A percentile compares a stretch with the other conserved stretches of the same genome.
Conservation (phyloP, 2,329 filamentous ascomycete species). For the Samsoniella hepiali region DNA sequence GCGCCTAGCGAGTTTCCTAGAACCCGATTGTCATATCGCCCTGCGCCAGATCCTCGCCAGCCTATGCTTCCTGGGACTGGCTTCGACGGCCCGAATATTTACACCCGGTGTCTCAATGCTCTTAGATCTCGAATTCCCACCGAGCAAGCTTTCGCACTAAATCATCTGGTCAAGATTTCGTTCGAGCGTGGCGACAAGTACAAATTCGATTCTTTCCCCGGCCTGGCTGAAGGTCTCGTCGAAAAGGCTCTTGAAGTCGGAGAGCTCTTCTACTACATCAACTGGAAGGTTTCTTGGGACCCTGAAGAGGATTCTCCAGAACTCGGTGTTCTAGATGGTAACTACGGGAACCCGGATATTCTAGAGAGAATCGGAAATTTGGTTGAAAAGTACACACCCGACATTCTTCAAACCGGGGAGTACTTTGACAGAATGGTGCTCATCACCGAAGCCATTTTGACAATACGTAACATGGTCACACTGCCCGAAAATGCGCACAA, state of each 20-base stretch:
- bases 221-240: slow-evolving; percentile 82
- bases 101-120: slow-evolving; percentile 80
- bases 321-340: slow-evolving; percentile 42
- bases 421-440: slow-evolving; percentile 70
- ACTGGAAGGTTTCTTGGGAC: slow-evolving; percentile 75
- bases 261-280: slow-evolving; percentile 74
- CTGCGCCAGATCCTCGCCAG: slow-evolving; percentile 35
- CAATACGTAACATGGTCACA: slow-evolving; percentile 95
- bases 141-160: slow-evolving; percentile 89
- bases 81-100: slow-evolving; percentile 82
- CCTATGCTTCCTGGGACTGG: slow-evolving; percentile 59
- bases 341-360: slow-evolving; percentile 49
- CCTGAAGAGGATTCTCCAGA: slow-evolving; percentile 51
- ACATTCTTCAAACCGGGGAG: slow-evolving; percentile 68
- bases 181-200: slow-evolving; percentile 94
- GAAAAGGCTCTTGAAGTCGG: slow-evolving; percentile 80
- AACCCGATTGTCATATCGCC: slow-evolving; percentile 41
- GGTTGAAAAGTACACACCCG: slow-evolving; percentile 55
- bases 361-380: slow-evolving; percentile 68
- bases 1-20: slow-evolving; percentile 62
- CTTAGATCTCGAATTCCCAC: slow-evolving; percentile 73
- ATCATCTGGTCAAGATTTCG: slow-evolving; percentile 93
- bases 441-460: slow-evolving; percentile 81
- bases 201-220: slow-evolving; percentile 86
- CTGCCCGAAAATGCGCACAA: slow-evolving; percentile 83